Evolutionary conservation across 306 rosid species (phyloP), one percentile per base, ranked within the genome.

Genomic region (Cucurbita maxima): DNA sequence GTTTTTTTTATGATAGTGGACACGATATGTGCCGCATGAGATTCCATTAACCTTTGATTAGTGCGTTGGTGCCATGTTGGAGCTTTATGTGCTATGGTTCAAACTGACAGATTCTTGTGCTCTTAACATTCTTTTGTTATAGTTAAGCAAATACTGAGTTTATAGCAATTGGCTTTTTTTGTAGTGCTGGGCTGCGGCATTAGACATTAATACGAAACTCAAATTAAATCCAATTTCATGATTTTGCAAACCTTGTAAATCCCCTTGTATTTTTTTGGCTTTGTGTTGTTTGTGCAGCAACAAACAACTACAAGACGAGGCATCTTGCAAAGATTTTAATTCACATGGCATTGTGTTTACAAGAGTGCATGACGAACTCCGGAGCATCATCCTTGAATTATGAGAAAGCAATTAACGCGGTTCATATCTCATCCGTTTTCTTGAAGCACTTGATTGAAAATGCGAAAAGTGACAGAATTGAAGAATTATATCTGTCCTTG

Each of bases 311-410:
- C 59, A 75, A 75, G 58, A 91, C 99, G 59, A 89, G 89, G 83
- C 97, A 95, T 83, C 97, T 95, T 71, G 88, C 96, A 8, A 95
- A 95, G 87, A 80, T 95, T 86, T 84, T 95, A 83, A 85, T 88
- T 84, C 97, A 91, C 79, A 76, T 95, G 77, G 89, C 92, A 25
- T 58, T 91, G 88, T 86, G 84, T 80, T 87, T 95, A 83, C 95
- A 91, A 78, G 96, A 91, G 77, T 87, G 83, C 76, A 77, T 84
- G 82, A 86, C 96, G 79, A 67, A 82, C 60, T 75, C 92, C 69
- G 96, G 84, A 70, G 88, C 76, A 37, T 78, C 87, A 36, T 82
- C 89, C 64, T 71, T 60, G 80, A 92, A 75, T 56, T 87, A 89
- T 76, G 88, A 81, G 70, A 89, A 95, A 82, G 96, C 99, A 72